Base-by-base conservation (phyloP, 345 rosid species). In the Mangifera indica region DNA sequence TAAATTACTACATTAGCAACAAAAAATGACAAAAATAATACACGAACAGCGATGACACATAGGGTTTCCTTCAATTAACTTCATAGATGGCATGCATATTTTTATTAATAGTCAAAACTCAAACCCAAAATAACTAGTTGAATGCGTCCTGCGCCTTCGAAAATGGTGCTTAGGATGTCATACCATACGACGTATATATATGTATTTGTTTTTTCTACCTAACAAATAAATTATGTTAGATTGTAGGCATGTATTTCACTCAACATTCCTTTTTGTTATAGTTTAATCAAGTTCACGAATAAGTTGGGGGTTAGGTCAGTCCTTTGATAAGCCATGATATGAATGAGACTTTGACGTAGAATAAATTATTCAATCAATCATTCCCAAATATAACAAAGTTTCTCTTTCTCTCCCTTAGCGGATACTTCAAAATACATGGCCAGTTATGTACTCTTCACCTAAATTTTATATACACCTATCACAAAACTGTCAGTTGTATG, bases 251-350 rank as follows among this genome's bases (percentile, higher is more conserved):
- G 67, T 8, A 58, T 67, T 42, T 71, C 74, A 40, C 21, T 79
- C 62, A 42, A 79, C 81, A 79, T 74, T 79, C 77, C 20, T 13
- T 76, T 76, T 44, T 34, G 61, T 25, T 56, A 20, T 59, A n/a
- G 44, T 44, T 15, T 34, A 56, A 57, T 65, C 14, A 61, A 5
- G 70, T 14, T 10, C 32, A 57, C 52, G 55, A 4, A 32, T 54
- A 51, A 68, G 53, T 59, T 64, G 37, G 26, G 72, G 14, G 18
- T 42, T 72, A 60, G 83, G 88, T 84, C 88, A 81, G 83, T 86
- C 80, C 71, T 71, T 76, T 65, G 57, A 46, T 79, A 78, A 79
- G 82, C 75, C 80, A 78, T 72, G 80, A 78, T 74, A 63, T 61
- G 63, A 56, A 67, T 71, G 78, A 65, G 70, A 75, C 61, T 75